A percentile compares a stretch with the other conserved stretches of the same genome.
Conservation (phyloP, 2,329 filamentous ascomycete species). For the Epichloe elymi region DNA sequence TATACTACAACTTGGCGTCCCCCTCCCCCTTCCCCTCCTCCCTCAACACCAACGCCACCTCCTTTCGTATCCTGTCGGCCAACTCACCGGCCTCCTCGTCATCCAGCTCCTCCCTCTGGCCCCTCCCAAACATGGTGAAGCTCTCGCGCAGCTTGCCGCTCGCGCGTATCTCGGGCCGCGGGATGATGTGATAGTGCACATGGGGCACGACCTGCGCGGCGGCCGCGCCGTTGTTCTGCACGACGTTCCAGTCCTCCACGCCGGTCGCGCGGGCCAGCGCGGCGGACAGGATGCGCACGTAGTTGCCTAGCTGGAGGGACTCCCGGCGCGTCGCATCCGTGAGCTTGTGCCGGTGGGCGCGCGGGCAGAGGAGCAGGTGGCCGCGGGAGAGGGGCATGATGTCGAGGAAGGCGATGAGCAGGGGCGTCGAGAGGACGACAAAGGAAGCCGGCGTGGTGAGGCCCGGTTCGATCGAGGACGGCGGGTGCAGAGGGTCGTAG, state of each 20-base stretch:
- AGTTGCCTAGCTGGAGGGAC: conserved; percentile 51
- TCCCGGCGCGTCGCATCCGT: conserved; percentile 53
- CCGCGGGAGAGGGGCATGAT: conserved; percentile 78
- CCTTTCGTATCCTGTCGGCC: conserved; percentile 39
- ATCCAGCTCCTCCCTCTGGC: conserved; percentile 59
- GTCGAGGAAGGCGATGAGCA: conserved; percentile 80
- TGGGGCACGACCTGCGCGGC: conserved; percentile 90
- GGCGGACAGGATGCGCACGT: conserved; percentile 58
- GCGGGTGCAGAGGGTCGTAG: conserved; percentile 31
- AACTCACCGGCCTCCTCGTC: conserved; percentile 56
- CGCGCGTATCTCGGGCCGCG: conserved; percentile 55
- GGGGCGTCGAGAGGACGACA: conserved; percentile 63
- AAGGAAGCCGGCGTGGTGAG: conserved; percentile 35
- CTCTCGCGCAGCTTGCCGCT: conserved; percentile 43
- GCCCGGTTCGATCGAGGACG: conserved; percentile 19
- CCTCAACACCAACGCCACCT: conserved; percentile 33
- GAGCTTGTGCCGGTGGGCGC: conserved; percentile 65
- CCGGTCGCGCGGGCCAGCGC: conserved; percentile 58
- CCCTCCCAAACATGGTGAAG: conserved; percentile 75
- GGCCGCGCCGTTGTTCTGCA: conserved; percentile 86
- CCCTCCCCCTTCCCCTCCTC: conserved; percentile 23
- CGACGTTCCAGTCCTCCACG: conserved; percentile 82
- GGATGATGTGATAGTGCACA: conserved; percentile 90
- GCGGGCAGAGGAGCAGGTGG: conserved; percentile 71
- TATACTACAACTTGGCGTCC: conserved; percentile 23